Conservation (phyloP, 169 alveolate genomes). For the Plasmodium berghei region DNA sequence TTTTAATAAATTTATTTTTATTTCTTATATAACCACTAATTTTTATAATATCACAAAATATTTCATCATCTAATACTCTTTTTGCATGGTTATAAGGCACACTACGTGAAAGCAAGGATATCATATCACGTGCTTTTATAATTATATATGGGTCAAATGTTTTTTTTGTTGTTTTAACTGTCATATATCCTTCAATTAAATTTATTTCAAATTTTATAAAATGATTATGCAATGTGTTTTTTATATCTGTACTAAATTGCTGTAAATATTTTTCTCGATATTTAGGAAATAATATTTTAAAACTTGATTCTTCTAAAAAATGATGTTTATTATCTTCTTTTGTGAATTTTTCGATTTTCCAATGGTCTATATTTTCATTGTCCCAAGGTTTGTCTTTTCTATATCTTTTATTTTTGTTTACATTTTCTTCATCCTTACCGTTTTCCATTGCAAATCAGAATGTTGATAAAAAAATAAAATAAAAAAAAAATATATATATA, state of each 20-base stretch:
- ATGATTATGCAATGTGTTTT: constrained; percentile 86
- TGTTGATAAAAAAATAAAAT: too few species aligned
- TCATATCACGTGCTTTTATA: constrained; percentile 98
- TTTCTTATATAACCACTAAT: constrained; percentile 96
- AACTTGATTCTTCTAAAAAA: constrained; percentile 96
- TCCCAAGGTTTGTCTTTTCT: constrained; percentile 99
- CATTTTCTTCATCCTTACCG: background rate
- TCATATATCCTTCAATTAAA: constrained; percentile 98
- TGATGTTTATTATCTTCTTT: constrained; percentile 86
- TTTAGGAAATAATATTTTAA: constrained; percentile 97
- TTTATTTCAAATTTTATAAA: constrained; percentile 96
- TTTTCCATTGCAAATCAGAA: background rate
- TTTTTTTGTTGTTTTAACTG: constrained; percentile 97
- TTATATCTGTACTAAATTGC: constrained; percentile 97
- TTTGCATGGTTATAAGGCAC: constrained; percentile 99
- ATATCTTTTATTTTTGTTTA: constrained; percentile 90
- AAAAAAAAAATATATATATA: too few species aligned
- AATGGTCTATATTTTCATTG: constrained; percentile 97
- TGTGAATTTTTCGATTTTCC: constrained; percentile 95
- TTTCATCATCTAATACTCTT: constrained; percentile 94
- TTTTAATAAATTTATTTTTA: constrained; percentile 97
- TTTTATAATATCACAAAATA: constrained; percentile 97
- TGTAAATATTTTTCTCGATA: constrained; percentile 98
- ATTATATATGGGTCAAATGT: constrained; percentile 99
- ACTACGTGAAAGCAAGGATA: constrained; percentile 97